These are phyloP conservation scores for Reticulomyxa filosa DNA, from an alignment of 78 protist species.

Conservation along the genomic window DNA sequence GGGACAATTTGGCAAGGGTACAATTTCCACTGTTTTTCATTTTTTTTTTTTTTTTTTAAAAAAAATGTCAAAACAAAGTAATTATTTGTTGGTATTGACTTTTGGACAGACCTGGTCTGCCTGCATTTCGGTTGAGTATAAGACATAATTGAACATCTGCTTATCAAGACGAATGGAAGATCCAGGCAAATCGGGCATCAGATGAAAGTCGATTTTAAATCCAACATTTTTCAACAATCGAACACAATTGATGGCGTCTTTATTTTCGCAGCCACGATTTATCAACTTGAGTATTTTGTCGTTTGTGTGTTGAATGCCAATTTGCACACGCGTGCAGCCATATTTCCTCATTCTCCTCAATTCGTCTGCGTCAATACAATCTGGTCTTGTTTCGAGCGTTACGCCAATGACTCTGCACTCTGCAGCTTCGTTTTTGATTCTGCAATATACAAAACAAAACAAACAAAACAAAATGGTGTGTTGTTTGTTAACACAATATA, in stretches of 20 bases:
- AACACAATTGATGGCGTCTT: background rate
- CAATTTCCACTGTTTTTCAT: background rate
- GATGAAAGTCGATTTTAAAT: background rate
- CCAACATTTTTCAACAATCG: background rate
- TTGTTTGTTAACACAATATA: too few relatives aligned
- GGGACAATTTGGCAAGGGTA: constrained; percentile 1
- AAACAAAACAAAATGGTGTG: too few relatives aligned
- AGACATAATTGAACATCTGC: background rate
- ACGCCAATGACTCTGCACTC: background rate
- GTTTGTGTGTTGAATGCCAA: constrained; percentile 1
- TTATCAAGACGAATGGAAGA: background rate
- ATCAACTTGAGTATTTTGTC: background rate
- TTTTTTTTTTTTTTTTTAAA: background rate
- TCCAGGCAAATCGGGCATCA: background rate
- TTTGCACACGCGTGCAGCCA: constrained; percentile 6
- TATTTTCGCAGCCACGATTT: background rate
- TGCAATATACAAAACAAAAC: too few relatives aligned
- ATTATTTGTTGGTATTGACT: background rate
- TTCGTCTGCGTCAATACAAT: background rate
- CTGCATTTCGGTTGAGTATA: constrained; percentile 1
- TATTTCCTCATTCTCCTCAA: background rate
- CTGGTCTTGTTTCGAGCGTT: constrained; percentile 1
- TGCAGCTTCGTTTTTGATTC: too few relatives aligned
- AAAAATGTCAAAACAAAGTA: background rate
- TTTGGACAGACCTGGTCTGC: background rate